Evolutionary conservation across 371 early-diverging fungal genomes (phyloP), one percentile per base, ranked within the genome.

Genomic region (Mycotypha africana): DNA sequence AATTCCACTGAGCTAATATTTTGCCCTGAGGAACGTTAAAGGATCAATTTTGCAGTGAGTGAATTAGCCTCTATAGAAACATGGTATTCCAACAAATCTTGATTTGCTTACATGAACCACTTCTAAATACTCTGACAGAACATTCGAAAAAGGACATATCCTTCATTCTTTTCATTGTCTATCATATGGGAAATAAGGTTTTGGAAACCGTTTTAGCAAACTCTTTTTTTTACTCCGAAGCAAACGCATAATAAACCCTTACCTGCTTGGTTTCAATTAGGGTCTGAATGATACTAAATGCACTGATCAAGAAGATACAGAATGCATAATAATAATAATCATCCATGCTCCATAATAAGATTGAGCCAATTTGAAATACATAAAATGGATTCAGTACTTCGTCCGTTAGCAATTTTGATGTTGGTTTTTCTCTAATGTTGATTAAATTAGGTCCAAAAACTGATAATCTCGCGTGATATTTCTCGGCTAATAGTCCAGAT

Each of bases 311-410:
- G 50, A 95, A 78, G 38, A 98, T 96, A 58, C 93, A 92, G 15
- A 82, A 73, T 0, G 97, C 97, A 64, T 97, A 98, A 57, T 92
- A 92, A 49, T 93, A 92, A 62, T 98, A 98, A 45, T 93, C 82
- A 52, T 98, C 98, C 66, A 86, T 56, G 46, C 79, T 78, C 98
- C 98, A 98, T 2, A 97, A 77, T 14, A 89, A 51, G 35, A 97
- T 90, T 47, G 88, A 88, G 32, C 86, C 86, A 16, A 90, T 82
- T 66, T 97, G 97, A 56, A 98, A 97, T 30, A 96, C 78, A 62
- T 92, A 95, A 62, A 98, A 95, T 1, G 98, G 98, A 65, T 96
- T 67, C 15, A 81, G 42, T 3, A 76, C 85, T 65, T 98, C 98
- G 60, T 93, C 92, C 14, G 92, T 60, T 7, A 95, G 63, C 17